Base-by-base conservation (phyloP, 352 stramenopile species). In the Phytophthora hybrid region DNA sequence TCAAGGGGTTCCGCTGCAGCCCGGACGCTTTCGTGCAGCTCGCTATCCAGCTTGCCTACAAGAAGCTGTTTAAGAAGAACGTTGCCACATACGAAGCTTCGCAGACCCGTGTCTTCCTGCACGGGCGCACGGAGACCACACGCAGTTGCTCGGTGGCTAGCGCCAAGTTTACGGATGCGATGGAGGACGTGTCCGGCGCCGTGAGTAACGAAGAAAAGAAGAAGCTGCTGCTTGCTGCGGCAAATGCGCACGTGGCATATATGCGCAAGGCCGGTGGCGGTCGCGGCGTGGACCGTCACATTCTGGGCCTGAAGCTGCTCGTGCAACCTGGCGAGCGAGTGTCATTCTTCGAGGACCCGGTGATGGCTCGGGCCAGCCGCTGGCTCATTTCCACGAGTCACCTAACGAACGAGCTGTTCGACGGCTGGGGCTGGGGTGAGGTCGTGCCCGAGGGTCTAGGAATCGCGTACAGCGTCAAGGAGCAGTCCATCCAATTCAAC, bases 21-120 rank as follows among this genome's bases (percentile, higher is more conserved):
- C 97, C 97, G 6, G 97, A 99, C 82, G 95, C 94, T 10, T 99
- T 97, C 73, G 93, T 98, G 59, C 97, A 99, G 83, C 81, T 98
- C 31, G 94, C 95, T 39, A 98, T 99, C 66, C 97, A 99, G 71
- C 75, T 99, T 29, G 97, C 95, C 74, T 92, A 90, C 78, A 84
- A 87, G 54, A 93, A 92, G 76, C 80, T 93, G 18, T 90, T 90
- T 66, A 75, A 80, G 23, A 82, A 76, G 46, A 85, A 88, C 56
- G 85, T 65, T 1, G 83, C 85, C 13, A 99, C 97, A 3, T 99
- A 99, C 73, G 97, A 99, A 75, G 94, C 97, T 14, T 97, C 92
- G 19, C 95, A 99, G 81, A 97, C 97, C 37, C 88, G 96, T 16
- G 73, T 92, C 18, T 99, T 98, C 82, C 81, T 98, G 31, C 96